These are phyloP conservation scores for Penicillium cataractarum DNA, from an alignment of 495 filamentous ascomycete species.

Conservation along the genomic window DNA sequence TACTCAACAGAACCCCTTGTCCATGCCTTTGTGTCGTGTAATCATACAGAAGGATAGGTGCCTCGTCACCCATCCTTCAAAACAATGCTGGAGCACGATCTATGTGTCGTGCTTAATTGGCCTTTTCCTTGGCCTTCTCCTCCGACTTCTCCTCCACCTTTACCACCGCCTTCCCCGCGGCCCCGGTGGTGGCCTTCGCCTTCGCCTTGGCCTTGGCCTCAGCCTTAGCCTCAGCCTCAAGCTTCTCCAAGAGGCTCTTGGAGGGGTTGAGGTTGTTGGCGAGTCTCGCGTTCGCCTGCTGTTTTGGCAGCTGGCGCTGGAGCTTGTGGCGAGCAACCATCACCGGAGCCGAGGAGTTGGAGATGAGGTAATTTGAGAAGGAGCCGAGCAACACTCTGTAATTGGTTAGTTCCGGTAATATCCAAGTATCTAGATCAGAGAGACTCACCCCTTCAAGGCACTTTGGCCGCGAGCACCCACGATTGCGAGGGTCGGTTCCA, in stretches of 20 bases:
- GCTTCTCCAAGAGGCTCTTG: slow-evolving; percentile 51
- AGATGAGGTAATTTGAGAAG: slow-evolving; percentile 95
- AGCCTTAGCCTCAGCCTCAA: not conserved
- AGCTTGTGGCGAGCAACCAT: slow-evolving; percentile 88
- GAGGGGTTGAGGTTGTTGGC: slow-evolving; percentile 73
- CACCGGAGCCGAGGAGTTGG: slow-evolving; percentile 93
- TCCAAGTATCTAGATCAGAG: not conserved
- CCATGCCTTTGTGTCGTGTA: slow-evolving; percentile 2
- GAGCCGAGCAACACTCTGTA: slow-evolving; percentile 85
- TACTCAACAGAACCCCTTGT: not conserved
- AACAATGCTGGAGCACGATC: not conserved
- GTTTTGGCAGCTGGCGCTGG: slow-evolving; percentile 69
- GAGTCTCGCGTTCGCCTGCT: slow-evolving; percentile 60
- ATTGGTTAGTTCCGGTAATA: slow-evolving; percentile 12
- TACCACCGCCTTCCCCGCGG: not conserved
- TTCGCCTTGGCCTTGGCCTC: not conserved
- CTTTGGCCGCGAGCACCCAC: slow-evolving; percentile 87
- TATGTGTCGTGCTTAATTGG: not conserved
- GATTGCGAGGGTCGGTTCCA: slow-evolving; percentile 91
- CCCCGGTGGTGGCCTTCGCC: not conserved
- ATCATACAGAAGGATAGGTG: not conserved
- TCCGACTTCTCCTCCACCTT: not conserved
- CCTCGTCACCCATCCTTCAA: not conserved
- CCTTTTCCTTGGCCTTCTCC: not conserved
- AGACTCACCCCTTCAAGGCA: slow-evolving; percentile 84